These are phyloP conservation scores for Xylariaceae sp. DNA, from an alignment of 2,329 filamentous ascomycete genomes.

Conservation along the genomic window DNA sequence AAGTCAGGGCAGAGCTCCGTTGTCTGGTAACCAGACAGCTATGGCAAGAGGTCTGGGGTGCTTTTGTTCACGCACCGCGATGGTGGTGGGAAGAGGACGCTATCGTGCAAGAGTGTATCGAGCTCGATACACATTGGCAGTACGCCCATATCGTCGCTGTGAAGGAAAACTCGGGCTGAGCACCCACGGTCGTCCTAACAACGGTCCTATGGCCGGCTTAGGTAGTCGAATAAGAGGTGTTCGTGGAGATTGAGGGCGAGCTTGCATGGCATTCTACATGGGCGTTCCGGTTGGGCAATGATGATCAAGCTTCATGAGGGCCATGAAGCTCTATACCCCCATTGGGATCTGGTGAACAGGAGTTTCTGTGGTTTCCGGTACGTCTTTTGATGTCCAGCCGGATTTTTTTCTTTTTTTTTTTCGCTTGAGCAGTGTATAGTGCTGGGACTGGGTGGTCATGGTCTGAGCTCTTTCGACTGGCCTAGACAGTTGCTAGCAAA, in stretches of 20 bases:
- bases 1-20: constrained; percentile 44
- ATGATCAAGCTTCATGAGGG: constrained; percentile 2
- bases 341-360: constrained; percentile 7
- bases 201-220: no score
- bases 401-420: background rate
- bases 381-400: background rate
- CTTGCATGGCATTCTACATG: background rate
- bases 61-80: constrained; percentile 41
- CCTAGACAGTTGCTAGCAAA: no score
- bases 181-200: background rate
- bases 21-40: constrained; percentile 51
- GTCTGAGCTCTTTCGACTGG: no score
- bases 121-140: constrained; percentile 53
- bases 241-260: background rate
- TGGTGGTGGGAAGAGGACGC: constrained; percentile 61
- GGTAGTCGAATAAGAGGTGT: background rate
- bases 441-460: no score
- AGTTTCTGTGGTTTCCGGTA: constrained; percentile 3
- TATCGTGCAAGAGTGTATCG: constrained; percentile 51
- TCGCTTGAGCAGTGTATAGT: background rate
- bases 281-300: constrained; percentile 14
- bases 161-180: constrained; percentile 35
- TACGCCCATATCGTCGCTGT: constrained; percentile 53
- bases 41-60: constrained; percentile 58
- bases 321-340: constrained; percentile 19